These are phyloP conservation scores for Mycena sanguinolenta DNA, from an alignment of 768 basidiomycete genomes.

Conservation along the genomic window DNA sequence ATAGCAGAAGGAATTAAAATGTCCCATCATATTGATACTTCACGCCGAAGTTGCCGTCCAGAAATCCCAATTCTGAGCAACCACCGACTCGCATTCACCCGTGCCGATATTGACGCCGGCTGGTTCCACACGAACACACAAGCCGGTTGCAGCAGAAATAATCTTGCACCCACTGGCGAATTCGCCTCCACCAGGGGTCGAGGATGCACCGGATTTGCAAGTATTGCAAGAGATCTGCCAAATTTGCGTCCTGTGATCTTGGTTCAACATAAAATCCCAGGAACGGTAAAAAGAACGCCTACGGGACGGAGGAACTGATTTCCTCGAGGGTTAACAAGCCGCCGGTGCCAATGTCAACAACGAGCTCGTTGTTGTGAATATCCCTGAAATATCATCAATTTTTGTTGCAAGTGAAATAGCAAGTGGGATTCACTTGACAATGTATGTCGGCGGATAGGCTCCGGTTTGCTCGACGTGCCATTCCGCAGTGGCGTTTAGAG, in stretches of 20 bases:
- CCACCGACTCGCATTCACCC: not conserved
- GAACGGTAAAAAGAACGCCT: not conserved
- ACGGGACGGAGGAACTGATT: conserved; percentile 3
- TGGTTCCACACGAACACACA: not conserved
- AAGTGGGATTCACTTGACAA: conserved; percentile 10
- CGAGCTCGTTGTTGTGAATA: conserved; percentile 18
- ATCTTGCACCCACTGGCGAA: conserved; percentile 24
- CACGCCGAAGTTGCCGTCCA: conserved; percentile 24
- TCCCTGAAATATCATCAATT: not conserved
- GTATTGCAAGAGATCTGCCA: conserved; percentile 23
- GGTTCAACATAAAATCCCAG: not conserved
- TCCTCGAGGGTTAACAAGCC: conserved; percentile 13
- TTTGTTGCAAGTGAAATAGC: not conserved
- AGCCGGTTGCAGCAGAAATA: not conserved
- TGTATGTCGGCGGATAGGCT: not conserved
- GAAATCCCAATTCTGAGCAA: conserved; percentile 18
- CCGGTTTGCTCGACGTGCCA: conserved; percentile 30
- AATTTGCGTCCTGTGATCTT: conserved; percentile 17
- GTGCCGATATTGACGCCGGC: not conserved
- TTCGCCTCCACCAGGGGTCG: conserved; percentile 21
- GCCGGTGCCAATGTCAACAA: conserved; percentile 2
- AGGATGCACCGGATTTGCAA: conserved; percentile 14
- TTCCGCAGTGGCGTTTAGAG: conserved; percentile 16
- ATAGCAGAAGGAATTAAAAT: not conserved
- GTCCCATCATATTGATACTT: not conserved